Percentiles rank a stretch among this genome's conserved stretches.
Evolutionary conservation across 108 stramenopile species (phyloP).

Genomic region (Nitzschia sp.): DNA sequence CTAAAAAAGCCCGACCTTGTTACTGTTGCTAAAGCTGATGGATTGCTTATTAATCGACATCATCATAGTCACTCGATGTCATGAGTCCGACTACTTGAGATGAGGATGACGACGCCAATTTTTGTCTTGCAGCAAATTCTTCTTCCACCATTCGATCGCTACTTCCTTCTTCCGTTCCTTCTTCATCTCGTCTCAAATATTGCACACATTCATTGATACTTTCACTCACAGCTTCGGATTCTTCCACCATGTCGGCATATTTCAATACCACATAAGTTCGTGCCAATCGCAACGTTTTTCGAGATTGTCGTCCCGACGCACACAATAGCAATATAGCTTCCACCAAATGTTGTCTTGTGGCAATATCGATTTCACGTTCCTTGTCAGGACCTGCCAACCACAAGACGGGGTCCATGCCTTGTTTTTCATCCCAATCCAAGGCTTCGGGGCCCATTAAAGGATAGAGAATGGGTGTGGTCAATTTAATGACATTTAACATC

Average conservation of each 20-base stretch:
- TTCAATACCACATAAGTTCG: slow-evolving; percentile 81
- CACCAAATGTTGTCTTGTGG: slow-evolving; percentile 61
- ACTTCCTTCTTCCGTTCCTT: slow-evolving; percentile 81
- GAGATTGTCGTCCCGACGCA: slow-evolving; percentile 65
- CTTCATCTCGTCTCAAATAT: slow-evolving; percentile 85
- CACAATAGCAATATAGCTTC: slow-evolving; percentile 75
- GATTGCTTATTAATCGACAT: slow-evolving; percentile 42
- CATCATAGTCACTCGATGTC: slow-evolving; percentile 33
- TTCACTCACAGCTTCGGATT: slow-evolving; percentile 80
- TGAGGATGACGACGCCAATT: slow-evolving; percentile 13
- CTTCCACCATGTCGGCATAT: slow-evolving; percentile 84
- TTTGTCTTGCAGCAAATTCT: neutral
- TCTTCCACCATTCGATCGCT: slow-evolving; percentile 69
- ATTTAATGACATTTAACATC: slow-evolving; percentile 70
- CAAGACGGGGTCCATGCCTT: slow-evolving; percentile 83
- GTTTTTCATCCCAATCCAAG: slow-evolving; percentile 82
- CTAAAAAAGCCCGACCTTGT: no score
- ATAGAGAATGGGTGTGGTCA: slow-evolving; percentile 61
- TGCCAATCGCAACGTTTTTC: slow-evolving; percentile 65
- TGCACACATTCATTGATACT: slow-evolving; percentile 86
- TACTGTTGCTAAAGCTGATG: no score
- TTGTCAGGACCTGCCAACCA: slow-evolving; percentile 87
- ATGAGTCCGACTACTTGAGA: neutral
- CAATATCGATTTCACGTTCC: slow-evolving; percentile 66
- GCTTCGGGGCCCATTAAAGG: slow-evolving; percentile 88